These are phyloP conservation scores for Ophiostoma novo-ulmi DNA, from an alignment of 2,329 filamentous ascomycete species.

Conservation along the genomic window DNA sequence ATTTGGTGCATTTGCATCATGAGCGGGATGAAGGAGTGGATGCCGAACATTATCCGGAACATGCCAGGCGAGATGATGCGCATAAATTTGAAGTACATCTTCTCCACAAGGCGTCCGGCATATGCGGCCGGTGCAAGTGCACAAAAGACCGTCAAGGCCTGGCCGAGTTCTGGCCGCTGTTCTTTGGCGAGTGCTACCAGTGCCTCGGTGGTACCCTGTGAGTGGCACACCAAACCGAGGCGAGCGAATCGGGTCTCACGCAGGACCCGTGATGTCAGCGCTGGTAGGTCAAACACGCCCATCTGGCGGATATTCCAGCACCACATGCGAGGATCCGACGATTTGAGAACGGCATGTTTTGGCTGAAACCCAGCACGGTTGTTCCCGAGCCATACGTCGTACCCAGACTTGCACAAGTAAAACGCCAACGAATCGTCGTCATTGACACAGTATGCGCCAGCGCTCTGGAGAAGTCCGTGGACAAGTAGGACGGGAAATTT, in stretches of 20 bases:
- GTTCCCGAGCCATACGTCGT: conserved; percentile 93
- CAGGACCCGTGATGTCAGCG: conserved; percentile 72
- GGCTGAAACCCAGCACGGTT: conserved; percentile 84
- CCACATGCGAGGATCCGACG: conserved; percentile 87
- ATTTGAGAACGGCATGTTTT: conserved; percentile 64
- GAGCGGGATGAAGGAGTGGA: conserved; percentile 86
- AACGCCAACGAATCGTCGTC: conserved; percentile 88
- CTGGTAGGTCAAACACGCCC: conserved; percentile 82
- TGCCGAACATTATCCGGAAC: conserved; percentile 80
- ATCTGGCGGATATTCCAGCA: conserved; percentile 93
- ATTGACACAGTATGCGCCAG: conserved; percentile 83
- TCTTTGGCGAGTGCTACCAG: conserved; percentile 85
- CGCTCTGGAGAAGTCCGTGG: conserved; percentile 81
- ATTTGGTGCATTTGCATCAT: conserved; percentile 80
- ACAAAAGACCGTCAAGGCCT: conserved; percentile 83
- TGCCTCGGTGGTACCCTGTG: conserved; percentile 84
- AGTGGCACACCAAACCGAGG: conserved; percentile 78
- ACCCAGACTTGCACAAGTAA: conserved; percentile 84
- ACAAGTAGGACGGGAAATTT: conserved; percentile 83
- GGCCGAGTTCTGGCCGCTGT: conserved; percentile 77
- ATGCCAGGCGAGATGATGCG: conserved; percentile 66
- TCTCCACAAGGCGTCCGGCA: conserved; percentile 76
- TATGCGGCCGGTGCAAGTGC: conserved; percentile 87
- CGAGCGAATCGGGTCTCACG: conserved; percentile 78
- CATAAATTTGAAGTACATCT: conserved; percentile 92